Percentiles rank a stretch among this genome's conserved stretches.
phyloP scores from a whole-genome alignment of 2,329 filamentous ascomycete species.

The Colletotrichum horii region DNA sequence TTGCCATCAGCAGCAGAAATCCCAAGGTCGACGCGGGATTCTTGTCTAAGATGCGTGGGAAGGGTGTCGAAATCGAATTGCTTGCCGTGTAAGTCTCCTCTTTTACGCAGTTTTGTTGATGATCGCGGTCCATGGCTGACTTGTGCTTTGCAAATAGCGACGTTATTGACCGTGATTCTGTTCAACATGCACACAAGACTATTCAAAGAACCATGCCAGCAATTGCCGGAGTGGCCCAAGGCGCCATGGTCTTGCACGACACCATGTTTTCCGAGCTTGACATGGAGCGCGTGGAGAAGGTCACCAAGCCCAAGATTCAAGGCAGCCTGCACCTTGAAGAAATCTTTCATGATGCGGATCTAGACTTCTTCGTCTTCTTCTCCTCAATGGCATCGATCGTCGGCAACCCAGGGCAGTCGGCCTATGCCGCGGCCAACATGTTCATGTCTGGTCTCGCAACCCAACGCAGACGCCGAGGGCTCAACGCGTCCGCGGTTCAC shows the following conservation, averaged over 20 bases:
- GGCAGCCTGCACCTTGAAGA: conserved; percentile 38
- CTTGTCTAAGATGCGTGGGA: conserved; percentile 26
- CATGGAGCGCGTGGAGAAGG: conserved; percentile 26
- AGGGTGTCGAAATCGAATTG: conserved; percentile 32
- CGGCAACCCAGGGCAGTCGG: conserved; percentile 43
- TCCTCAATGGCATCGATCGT: conserved; percentile 31
- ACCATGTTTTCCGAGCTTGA: conserved; percentile 28
- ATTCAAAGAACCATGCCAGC: neutral
- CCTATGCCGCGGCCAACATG: conserved; percentile 49
- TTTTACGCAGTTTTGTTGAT: neutral
- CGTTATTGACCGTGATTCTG: neutral
- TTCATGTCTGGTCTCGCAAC: conserved; percentile 43
- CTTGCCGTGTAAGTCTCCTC: conserved; percentile 26
- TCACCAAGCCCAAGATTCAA: conserved; percentile 34
- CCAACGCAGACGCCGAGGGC: conserved; percentile 38
- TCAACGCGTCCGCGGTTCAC: conserved; percentile 40
- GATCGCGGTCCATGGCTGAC: neutral
- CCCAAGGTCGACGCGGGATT: conserved; percentile 25
- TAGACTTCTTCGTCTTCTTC: conserved; percentile 43
- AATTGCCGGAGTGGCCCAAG: conserved; percentile 43
- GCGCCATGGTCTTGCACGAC: conserved; percentile 40
- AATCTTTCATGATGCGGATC: neutral
- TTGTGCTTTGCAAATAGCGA: conserved; percentile 13
- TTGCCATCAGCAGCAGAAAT: conserved; percentile 40
- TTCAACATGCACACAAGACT: neutral